Evolutionary conservation across 1,284 basidiomycete species (phyloP), one percentile per base, ranked within the genome.

Genomic region (Porogramme epimiltina): DNA sequence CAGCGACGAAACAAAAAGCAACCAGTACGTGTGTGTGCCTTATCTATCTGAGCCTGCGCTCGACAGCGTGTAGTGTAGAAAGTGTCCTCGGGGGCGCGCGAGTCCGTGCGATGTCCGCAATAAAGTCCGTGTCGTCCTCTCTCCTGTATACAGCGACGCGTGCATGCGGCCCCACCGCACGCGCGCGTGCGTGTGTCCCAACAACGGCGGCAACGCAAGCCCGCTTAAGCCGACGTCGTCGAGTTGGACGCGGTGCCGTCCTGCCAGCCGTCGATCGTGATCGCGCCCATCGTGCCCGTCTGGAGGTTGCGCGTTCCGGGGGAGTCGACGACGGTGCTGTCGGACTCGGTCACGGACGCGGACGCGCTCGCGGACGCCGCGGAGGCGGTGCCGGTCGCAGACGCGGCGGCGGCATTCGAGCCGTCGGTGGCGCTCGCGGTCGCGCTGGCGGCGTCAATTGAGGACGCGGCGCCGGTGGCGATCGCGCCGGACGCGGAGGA

Each of bases 201-300:
- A 41, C 10, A n/a, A 25, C 4, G 42, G 10, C 3, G 42, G 26
- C 13, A 31, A 20, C 3, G 28, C 28, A 13, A 31, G 9, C 10
- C 20, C 43, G 22, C 33, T 36, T 31, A 31, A 20, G n/a, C 45
- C 15, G 45, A 23, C 22, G 38, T 13, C 16, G 41, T 25, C 2
- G 47, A 25, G 37, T 20, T 22, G 10, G 28, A 39, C 39, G 28
- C 51, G 37, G 49, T 44, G 47, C 42, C 42, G 24, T 28, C 33
- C 28, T 45, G 26, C 67, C 66, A 70, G 37, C 72, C 72, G 46
- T 65, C 50, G 25, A 69, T 65, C 42, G 48, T 58, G 42, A 66
- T 55, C 19, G 65, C 61, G 31, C 77, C 78, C 54, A 78, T 73
- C 28, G 63, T 56, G 51, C 80, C 80, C 20, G 67, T 73, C 62